Base-by-base conservation (phyloP, 805 yeast species). In the Yarrowia sp. region DNA sequence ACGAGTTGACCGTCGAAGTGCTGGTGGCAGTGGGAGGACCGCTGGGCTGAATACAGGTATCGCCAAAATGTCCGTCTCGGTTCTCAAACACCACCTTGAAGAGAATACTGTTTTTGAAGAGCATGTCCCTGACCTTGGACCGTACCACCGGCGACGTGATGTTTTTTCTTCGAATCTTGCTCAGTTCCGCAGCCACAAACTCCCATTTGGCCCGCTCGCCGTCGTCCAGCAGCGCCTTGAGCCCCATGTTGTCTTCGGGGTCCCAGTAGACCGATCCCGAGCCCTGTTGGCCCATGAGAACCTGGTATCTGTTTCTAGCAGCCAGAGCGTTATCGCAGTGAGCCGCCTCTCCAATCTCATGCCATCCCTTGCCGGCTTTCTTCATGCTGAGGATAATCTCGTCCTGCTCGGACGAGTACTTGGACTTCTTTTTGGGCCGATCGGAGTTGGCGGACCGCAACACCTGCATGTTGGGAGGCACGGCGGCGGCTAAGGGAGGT, bases 251-350 rank as follows among this genome's bases (percentile, higher is more conserved):
- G 73, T 87, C 91, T 14, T 82, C 84, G 1, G 77, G 69, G 9
- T 82, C 84, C 87, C 91, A 87, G 35, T 83, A 81, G 28, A 84
- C 81, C 0, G 85, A 80, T 11, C 88, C 89, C 38, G 89, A 88
- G 3, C 93, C 93, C 70, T 88, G 93, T 72, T 88, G 93, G 4
- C 95, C 95, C 68, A 89, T 87, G 55, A 88, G 79, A 4, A 88
- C 93, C 74, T 88, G 93, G 70, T 89, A 89, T 66, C 93, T 76
- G 72, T 88, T 88, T 65, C 93, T 76, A 0, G 92, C 93, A 0
- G 93, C 90, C 43, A 88, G 75, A 66, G 84, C 86, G 45, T 86
- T 82, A 8, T 86, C 89, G 33, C 88, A 87, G 4, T 82, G 80
- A 1, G 90, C 82, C 3, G 78, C 75, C 64, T 84, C 84, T 0